phyloP scores from a whole-genome alignment of 2,329 filamentous ascomycete genomes.

The Immersiporthe knoxdaviesiana region DNA sequence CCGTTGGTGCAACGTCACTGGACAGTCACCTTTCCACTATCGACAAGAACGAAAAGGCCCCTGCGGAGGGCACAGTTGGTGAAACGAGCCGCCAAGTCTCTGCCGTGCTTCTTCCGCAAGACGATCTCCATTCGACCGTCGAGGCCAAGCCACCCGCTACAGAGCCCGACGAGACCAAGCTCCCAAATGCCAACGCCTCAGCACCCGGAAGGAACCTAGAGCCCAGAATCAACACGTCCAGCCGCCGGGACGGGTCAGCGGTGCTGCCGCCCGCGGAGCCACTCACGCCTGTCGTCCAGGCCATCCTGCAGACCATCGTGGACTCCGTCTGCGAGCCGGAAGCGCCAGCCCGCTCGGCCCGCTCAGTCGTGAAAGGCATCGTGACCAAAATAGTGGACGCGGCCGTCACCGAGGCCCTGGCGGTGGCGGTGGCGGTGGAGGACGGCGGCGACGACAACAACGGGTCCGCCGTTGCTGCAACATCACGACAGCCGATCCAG shows the following conservation, averaged over 20 bases:
- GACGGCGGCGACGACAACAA: too few relatives aligned
- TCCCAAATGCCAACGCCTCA: background rate
- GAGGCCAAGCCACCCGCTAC: background rate
- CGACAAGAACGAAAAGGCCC: background rate
- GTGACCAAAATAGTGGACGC: background rate
- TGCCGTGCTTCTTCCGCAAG: background rate
- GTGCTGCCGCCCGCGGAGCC: background rate
- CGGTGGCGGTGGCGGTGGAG: too few relatives aligned
- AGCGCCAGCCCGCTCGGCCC: too few relatives aligned
- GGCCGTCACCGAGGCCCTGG: background rate
- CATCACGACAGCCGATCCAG: background rate
- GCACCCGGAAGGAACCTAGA: background rate
- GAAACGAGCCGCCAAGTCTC: background rate
- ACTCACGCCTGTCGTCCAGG: background rate
- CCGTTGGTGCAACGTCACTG: background rate
- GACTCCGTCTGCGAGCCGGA: background rate
- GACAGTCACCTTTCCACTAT: background rate
- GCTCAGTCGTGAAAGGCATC: background rate
- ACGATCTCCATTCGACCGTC: background rate
- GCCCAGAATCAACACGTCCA: background rate
- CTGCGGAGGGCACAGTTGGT: background rate
- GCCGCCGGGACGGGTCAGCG: background rate
- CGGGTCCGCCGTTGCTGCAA: too few relatives aligned
- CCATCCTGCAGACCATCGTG: background rate
- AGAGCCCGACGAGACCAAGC: background rate